Evolutionary conservation across 2,329 filamentous ascomycete species (phyloP).

Genomic region (Talaromyces sp.): DNA sequence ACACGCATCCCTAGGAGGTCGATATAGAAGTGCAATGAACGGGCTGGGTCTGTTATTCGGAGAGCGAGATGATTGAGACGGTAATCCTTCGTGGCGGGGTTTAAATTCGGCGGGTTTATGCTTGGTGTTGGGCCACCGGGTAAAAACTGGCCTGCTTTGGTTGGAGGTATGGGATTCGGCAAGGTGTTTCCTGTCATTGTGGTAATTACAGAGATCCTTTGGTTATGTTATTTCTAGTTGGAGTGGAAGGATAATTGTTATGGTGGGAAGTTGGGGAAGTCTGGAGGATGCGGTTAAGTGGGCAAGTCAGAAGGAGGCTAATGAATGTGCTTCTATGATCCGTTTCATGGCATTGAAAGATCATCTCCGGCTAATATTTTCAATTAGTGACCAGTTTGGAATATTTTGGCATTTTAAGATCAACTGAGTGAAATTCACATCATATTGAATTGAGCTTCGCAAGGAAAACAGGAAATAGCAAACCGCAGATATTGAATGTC

Average conservation of each 20-base stretch:
- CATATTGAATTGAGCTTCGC: too few relatives aligned
- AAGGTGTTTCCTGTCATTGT: constrained; percentile 15
- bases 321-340: too few relatives aligned
- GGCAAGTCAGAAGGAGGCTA: too few relatives aligned
- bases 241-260: neutral
- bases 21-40: constrained; percentile 42
- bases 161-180: constrained; percentile 13
- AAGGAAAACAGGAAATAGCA: too few relatives aligned
- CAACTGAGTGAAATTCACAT: too few relatives aligned
- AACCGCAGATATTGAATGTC: too few relatives aligned
- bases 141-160: constrained; percentile 32
- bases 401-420: too few relatives aligned
- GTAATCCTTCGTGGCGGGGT: constrained; percentile 34
- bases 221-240: neutral
- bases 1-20: constrained; percentile 44
- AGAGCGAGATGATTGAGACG: constrained; percentile 45
- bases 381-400: too few relatives aligned
- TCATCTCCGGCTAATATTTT: too few relatives aligned
- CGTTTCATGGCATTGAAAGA: too few relatives aligned
- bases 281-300: too few relatives aligned
- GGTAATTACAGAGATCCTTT: neutral
- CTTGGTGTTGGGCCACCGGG: constrained; percentile 34
- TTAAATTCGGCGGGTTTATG: constrained; percentile 28
- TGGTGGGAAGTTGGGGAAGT: neutral
- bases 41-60: constrained; percentile 37